phyloP scores from a whole-genome alignment of 2,329 filamentous ascomycete species.

The Mariannaea sp. region DNA sequence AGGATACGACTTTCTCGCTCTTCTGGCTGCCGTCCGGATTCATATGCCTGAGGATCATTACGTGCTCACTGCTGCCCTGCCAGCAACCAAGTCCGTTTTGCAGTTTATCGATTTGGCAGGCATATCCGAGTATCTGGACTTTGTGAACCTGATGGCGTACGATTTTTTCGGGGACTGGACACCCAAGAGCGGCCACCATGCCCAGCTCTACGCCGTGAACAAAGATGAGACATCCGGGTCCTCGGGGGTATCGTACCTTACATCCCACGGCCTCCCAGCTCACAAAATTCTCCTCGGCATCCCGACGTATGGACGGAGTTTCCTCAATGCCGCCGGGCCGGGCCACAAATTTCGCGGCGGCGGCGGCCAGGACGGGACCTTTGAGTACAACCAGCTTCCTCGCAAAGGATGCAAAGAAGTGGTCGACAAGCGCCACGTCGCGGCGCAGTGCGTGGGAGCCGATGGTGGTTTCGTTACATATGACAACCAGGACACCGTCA shows the following conservation, averaged over 20 bases:
- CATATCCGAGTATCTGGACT: conserved; percentile 70
- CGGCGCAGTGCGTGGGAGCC: conserved; percentile 72
- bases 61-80: conserved; percentile 73
- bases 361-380: conserved; percentile 69
- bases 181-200: conserved; percentile 70
- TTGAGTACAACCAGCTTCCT: conserved; percentile 76
- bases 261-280: conserved; percentile 67
- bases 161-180: conserved; percentile 79
- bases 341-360: conserved; percentile 63
- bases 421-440: conserved; percentile 68
- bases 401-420: conserved; percentile 64
- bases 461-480: conserved; percentile 81
- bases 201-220: conserved; percentile 69
- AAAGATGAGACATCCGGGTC: conserved; percentile 69
- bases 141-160: conserved; percentile 80
- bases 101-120: conserved; percentile 69
- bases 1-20: conserved; percentile 70
- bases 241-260: conserved; percentile 67
- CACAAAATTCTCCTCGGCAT: conserved; percentile 77
- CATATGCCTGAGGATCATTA: conserved; percentile 72
- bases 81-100: conserved; percentile 68
- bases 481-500: conserved; percentile 77
- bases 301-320: conserved; percentile 76
- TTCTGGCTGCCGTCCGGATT: conserved; percentile 69
- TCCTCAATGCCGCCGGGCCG: conserved; percentile 66